Conservation (phyloP, 345 rosid genomes). For the Rhodamnia rubescens region DNA sequence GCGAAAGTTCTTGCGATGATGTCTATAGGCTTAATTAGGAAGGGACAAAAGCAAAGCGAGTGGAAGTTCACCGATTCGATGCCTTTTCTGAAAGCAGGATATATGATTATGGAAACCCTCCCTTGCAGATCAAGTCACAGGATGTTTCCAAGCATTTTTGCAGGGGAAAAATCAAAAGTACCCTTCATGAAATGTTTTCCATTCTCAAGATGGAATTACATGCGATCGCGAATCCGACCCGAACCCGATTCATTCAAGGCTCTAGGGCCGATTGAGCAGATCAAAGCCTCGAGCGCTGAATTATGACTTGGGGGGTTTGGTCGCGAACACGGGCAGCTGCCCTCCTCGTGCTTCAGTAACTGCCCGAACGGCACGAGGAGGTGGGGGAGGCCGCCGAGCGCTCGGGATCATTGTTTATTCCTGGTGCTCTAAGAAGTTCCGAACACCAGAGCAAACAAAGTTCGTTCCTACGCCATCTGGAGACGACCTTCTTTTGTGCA, state of each 20-base stretch:
- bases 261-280: too few relatives aligned
- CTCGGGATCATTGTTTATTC: too few relatives aligned
- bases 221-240: not conserved
- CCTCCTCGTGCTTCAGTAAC: not conserved
- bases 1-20: not conserved
- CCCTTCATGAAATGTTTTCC: not conserved
- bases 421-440: too few relatives aligned
- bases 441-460: too few relatives aligned
- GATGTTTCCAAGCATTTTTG: not conserved
- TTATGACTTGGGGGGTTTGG: too few relatives aligned
- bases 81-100: not conserved
- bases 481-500: too few relatives aligned
- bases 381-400: too few relatives aligned
- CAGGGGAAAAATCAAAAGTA: not conserved
- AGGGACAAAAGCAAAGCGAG: not conserved
- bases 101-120: not conserved
- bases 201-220: not conserved
- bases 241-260: not conserved
- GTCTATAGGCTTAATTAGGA: not conserved
- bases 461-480: too few relatives aligned
- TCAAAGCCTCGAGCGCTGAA: too few relatives aligned
- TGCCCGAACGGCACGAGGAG: not conserved
- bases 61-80: not conserved
- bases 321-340: too few relatives aligned
- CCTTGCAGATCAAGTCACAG: not conserved